phyloP scores from a whole-genome alignment of 2,329 filamentous ascomycete species.

The Stemphylium lycopersici region DNA sequence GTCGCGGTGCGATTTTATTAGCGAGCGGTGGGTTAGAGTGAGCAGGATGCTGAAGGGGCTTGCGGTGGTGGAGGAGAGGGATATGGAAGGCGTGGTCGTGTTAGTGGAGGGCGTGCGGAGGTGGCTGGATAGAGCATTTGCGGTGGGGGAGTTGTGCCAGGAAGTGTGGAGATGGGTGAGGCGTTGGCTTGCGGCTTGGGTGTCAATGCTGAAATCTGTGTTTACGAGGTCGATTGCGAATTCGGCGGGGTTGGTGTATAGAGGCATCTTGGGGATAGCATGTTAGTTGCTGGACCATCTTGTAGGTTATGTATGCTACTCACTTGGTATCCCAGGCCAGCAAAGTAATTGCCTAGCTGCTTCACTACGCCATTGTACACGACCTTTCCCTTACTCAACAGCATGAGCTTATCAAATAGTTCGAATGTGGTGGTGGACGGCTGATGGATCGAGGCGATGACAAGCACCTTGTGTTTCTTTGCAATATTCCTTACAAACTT shows the following conservation, averaged over 20 bases:
- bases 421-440: conserved; percentile 80
- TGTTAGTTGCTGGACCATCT: background rate
- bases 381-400: conserved; percentile 72
- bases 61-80: conserved; percentile 41
- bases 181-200: conserved; percentile 54
- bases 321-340: conserved; percentile 58
- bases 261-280: conserved; percentile 59
- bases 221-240: conserved; percentile 80
- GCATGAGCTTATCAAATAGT: conserved; percentile 78
- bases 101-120: background rate
- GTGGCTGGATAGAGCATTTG: conserved; percentile 23
- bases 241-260: conserved; percentile 79
- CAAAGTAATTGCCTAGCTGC: conserved; percentile 68
- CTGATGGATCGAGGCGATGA: conserved; percentile 85
- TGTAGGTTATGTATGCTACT: background rate
- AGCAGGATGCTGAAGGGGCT: conserved; percentile 59
- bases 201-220: conserved; percentile 70
- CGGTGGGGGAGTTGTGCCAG: conserved; percentile 61
- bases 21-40: conserved; percentile 76
- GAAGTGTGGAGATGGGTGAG: conserved; percentile 61
- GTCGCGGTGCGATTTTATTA: conserved; percentile 84
- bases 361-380: conserved; percentile 74
- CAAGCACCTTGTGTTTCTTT: conserved; percentile 70
- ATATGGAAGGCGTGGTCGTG: background rate
- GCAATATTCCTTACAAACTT: conserved; percentile 72